phyloP scores from a whole-genome alignment of 1,284 basidiomycete genomes.

The Filobasidium uniguttulatum region DNA sequence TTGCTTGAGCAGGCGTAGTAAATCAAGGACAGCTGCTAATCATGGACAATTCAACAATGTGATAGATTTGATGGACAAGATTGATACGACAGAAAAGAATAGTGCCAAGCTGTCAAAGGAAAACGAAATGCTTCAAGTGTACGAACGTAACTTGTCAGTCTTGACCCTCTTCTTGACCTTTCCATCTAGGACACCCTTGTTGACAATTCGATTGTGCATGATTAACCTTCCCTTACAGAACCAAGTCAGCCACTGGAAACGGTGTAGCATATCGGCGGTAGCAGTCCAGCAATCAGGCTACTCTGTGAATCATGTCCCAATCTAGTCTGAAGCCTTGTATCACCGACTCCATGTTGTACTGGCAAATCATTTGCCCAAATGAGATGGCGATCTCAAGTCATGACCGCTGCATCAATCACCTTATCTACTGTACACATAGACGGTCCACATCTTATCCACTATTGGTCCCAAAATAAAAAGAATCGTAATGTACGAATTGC shows the following conservation, averaged over 20 bases:
- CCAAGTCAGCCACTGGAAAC: not conserved
- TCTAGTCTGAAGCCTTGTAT: not conserved
- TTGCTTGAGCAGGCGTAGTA: not conserved
- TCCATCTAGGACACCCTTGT: not conserved
- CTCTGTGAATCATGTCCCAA: not conserved
- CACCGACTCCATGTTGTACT: not conserved
- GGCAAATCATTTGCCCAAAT: not conserved
- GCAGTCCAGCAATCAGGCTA: no score
- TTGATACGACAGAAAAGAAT: not conserved
- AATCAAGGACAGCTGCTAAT: not conserved
- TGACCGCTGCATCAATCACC: no score
- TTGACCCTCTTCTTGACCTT: not conserved
- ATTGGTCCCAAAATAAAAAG: no score
- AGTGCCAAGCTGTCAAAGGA: constrained; percentile 6
- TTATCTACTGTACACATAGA: no score
- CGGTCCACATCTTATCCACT: no score
- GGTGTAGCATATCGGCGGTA: not conserved
- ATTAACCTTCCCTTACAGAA: not conserved
- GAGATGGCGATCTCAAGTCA: not conserved
- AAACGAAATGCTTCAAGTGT: constrained; percentile 7
- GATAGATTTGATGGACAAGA: constrained; percentile 4
- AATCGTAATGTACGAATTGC: no score
- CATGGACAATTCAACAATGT: no score
- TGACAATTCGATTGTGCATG: not conserved
- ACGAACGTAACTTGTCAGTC: constrained; percentile 7